These are phyloP conservation scores for Biscutella laevigata DNA, from an alignment of 441 rosid species.

Conservation along the genomic window DNA sequence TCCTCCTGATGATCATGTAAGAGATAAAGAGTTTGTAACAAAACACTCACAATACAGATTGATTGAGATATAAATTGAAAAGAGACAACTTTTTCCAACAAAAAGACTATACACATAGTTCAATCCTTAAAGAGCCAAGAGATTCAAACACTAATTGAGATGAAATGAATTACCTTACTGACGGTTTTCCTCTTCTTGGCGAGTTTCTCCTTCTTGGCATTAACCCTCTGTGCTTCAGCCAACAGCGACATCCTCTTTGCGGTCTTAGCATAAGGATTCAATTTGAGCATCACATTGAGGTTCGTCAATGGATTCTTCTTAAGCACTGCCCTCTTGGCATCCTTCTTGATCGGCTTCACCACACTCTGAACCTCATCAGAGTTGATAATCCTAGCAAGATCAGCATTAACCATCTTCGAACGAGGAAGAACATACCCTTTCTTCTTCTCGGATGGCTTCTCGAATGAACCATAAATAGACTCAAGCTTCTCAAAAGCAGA, in stretches of 20 bases:
- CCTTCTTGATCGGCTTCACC: constrained; percentile 68
- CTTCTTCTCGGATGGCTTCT: constrained; percentile 78
- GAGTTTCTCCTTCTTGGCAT: constrained; percentile 94
- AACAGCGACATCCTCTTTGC: constrained; percentile 83
- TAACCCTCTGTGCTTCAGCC: constrained; percentile 83
- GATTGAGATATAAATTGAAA: too few species aligned
- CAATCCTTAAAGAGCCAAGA: too few species aligned
- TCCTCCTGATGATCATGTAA: constrained; percentile 70
- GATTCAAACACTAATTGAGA: too few species aligned
- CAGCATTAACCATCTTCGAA: constrained; percentile 88
- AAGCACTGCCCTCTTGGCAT: constrained; percentile 59
- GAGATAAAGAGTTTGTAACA: background rate
- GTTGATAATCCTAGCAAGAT: constrained; percentile 81
- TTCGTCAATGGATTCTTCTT: constrained; percentile 97
- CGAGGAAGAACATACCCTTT: constrained; percentile 78
- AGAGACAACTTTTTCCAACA: too few species aligned
- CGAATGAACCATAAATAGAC: constrained; percentile 70
- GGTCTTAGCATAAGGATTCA: constrained; percentile 90
- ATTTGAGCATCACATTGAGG: constrained; percentile 58
- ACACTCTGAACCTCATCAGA: constrained; percentile 95
- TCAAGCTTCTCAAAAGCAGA: constrained; percentile 89
- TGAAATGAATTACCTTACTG: constrained; percentile 54
- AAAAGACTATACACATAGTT: too few species aligned
- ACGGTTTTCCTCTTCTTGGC: constrained; percentile 63
- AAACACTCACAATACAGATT: too few species aligned